Evolutionary conservation across 2,329 filamentous ascomycete species (phyloP), one percentile per base, ranked within the genome.

Genomic region (Paracorniculantispora psalliotae): DNA sequence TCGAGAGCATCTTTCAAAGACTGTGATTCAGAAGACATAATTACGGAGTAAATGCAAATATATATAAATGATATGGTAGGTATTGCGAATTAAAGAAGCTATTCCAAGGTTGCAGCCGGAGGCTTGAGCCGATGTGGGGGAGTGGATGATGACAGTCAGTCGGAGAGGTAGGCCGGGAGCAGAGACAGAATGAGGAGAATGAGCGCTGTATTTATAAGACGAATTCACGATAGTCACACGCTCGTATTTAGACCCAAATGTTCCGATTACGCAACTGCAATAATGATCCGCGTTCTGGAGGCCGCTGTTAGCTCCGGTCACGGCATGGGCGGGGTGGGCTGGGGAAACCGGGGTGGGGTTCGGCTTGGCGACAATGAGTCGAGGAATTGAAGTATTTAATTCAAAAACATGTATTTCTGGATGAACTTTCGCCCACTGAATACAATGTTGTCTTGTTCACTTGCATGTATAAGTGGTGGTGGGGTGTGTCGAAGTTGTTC

Each of bases 1-100:
- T 64, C 54, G 4, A 77, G 70, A 33, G 72, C 71, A 4, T 58
- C 51, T 33, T 67, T 62, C 7, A 72, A 61, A 49, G 49, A 60
- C 61, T 61, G 8, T 13, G 44, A 53, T 64, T n/a, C 30, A 19
- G 9, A 21, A 30, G 54, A n/a, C 37, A 50, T 51, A 8, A 35
- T 33, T 13, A 47, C 28, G 23, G 30, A 26, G n/a, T 12, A 6
- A 4, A 44, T 10, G n/a, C 10, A 44, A n/a, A n/a, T n/a, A 7
- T 17, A 13, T 26, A 26, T 2, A 9, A n/a, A 9, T 8, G 8
- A 39, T 15, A 17, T 46, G 30, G 23, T 41, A 41, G 15, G 13
- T 6, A 4, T 43, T 7, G 12, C 19, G 17, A n/a, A 41, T 52
- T 54, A 4, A 10, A 7, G 37, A n/a, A 23, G 51, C 26, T 54